Evolutionary conservation across 345 rosid species (phyloP), one percentile per base, ranked within the genome.

Genomic region (Populus davidiana): DNA sequence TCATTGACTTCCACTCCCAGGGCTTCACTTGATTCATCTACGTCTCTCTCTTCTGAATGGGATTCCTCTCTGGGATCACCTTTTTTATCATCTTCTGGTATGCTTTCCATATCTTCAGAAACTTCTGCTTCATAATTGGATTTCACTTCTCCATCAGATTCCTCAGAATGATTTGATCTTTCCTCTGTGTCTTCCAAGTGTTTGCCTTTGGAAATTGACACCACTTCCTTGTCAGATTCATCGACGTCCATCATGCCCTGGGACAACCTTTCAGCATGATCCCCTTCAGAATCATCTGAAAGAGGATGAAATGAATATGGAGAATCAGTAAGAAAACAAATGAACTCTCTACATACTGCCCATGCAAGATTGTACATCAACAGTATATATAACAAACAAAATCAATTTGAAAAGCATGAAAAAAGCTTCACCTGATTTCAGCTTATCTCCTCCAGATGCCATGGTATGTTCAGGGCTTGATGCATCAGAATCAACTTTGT

Each of bases 221-320:
- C 71, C 77, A 35, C 74, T 73, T 88, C 89, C 82, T 83, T 84
- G 14, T 82, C 85, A 75, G 90, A 84, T 79, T 82, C 86, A 77
- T 81, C 83, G 73, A 72, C 62, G 21, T 77, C 86, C 54, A 66
- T 78, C 56, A 43, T 79, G 63, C 72, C 77, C 79, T 83, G 86
- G 23, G 79, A 86, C 77, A 67, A 78, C 75, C 76, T 80, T 72
- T 79, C 85, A 20, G 75, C 72, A 78, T 74, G 75, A 77, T 80
- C 86, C 64, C 81, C 90, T 52, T 76, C 80, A 77, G 87, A 86
- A 81, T 83, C 82, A 83, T 78, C 92, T 85, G 74, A 39, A 38
- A 23, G 9, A 70, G 44, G 59, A 61, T 69, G 38, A 76, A 61
- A 82, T 47, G 4, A 39, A 43, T n/a, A 75, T 70, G 43, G 25